These are phyloP conservation scores for Tagetes erecta DNA, from an alignment of 129 eudicot genomes.

Conservation along the genomic window DNA sequence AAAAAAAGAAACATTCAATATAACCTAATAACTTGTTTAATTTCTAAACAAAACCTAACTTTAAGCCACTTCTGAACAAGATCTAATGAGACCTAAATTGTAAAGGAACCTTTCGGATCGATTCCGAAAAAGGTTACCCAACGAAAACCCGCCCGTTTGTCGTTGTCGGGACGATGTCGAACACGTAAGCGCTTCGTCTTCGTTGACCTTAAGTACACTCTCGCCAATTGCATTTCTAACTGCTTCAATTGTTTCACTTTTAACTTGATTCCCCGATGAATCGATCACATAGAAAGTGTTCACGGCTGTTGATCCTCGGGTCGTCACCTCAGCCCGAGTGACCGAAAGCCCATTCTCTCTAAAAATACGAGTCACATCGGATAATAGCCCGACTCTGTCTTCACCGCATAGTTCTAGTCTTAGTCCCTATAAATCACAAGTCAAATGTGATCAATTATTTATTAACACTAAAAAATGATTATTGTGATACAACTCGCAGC, in stretches of 20 bases:
- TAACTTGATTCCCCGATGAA: constrained; percentile 60
- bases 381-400: constrained; percentile 72
- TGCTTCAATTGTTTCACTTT: constrained; percentile 68
- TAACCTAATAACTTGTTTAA: background rate
- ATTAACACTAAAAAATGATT: background rate
- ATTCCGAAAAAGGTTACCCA: constrained; percentile 59
- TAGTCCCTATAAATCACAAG: constrained; percentile 51
- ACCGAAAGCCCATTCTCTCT: constrained; percentile 85
- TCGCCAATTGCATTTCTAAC: constrained; percentile 65
- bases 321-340: constrained; percentile 80
- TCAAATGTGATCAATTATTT: background rate
- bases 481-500: background rate
- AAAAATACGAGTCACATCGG: constrained; percentile 80
- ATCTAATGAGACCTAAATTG: constrained; percentile 71
- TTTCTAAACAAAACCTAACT: constrained; percentile 10
- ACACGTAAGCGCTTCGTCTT: constrained; percentile 37
- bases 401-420: constrained; percentile 73
- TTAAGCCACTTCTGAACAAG: constrained; percentile 50
- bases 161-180: constrained; percentile 38
- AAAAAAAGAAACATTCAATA: constrained; percentile 4
- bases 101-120: constrained; percentile 73
- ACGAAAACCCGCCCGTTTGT: constrained; percentile 55
- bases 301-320: constrained; percentile 66
- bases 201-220: constrained; percentile 62
- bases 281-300: constrained; percentile 72